Percentiles rank a stretch among this genome's conserved stretches.
Conservation (phyloP, 306 rosid genomes). For the Prunus kanzakura region DNA sequence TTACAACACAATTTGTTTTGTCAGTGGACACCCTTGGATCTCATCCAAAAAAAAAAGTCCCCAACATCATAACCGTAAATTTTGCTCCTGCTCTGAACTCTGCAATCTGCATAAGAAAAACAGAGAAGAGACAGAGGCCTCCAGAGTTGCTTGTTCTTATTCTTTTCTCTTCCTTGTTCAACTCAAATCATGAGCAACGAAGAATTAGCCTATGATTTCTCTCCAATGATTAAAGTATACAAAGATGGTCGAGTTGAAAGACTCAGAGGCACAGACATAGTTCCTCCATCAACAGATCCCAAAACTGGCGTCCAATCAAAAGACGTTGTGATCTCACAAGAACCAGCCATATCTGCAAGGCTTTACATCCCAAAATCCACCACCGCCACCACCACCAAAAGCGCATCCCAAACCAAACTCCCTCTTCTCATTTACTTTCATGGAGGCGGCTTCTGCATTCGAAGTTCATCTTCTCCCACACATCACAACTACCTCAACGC, state of each 20-base stretch:
- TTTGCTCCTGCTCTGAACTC: no score
- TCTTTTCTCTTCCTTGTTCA: no score
- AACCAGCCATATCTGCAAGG: constrained; percentile 24
- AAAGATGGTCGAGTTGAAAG: constrained; percentile 60
- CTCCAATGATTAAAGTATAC: constrained; percentile 37
- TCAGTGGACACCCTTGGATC: no score
- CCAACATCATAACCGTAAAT: no score
- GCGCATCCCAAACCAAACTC: constrained; percentile 1
- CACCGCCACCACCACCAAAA: background rate
- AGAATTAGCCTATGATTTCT: constrained; percentile 30
- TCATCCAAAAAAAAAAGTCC: no score
- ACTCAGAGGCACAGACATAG: constrained; percentile 28
- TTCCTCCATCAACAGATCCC: constrained; percentile 39
- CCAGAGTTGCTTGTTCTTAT: no score
- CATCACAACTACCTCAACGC: constrained; percentile 21
- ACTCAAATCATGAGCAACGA: constrained; percentile 6
- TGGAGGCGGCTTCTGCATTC: constrained; percentile 35
- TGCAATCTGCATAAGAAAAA: no score
- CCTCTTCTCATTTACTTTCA: constrained; percentile 29
- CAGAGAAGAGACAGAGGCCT: no score
- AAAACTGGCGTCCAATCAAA: constrained; percentile 27
- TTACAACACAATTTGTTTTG: no score
- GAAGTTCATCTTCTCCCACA: background rate
- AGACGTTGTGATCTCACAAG: constrained; percentile 3
- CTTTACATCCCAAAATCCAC: constrained; percentile 17